Evolutionary conservation across 208 protist species (phyloP), one percentile per base, ranked within the genome.

Genomic region (Leishmania martiniquensis): DNA sequence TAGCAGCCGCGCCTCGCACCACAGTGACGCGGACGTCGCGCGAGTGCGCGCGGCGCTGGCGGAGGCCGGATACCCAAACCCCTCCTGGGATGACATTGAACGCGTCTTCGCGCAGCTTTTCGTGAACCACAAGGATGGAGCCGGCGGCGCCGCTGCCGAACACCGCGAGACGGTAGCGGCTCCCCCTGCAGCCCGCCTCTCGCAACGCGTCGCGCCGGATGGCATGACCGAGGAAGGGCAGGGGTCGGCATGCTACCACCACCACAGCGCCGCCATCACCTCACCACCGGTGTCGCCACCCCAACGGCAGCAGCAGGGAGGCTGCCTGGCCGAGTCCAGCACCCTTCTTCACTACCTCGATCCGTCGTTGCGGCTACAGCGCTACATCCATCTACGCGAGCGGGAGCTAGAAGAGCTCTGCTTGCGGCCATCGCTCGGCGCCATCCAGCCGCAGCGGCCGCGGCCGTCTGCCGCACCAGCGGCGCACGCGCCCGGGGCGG

Each of bases 331-430:
- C 15, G 77, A 77, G 2, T 7, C 47, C 6, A 49, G 63, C 52
- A 42, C 54, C 59, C 72, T 67, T 72, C 83, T 65, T 47, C 75
- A 66, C 45, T 83, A 88, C 77, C 73, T 93, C 29, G 82, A 80
- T 15, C 91, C 88, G 44, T 78, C 88, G 12, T 76, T 76, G 37
- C 85, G 91, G 4, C 82, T 95, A 51, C 82, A 93, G 73, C 87
- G 88, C 4, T 89, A 95, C 77, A 81, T 93, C 45, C 84, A 84
- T 44, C 80, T 81, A 7, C 89, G 90, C 42, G 89, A 95, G 70
- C 82, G 78, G 15, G 84, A 80, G 55, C 83, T 95, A 47, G 85
- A 78, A 57, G 78, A 75, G 29, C 79, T 87, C 65, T 82, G 74
- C 22, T 52, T 77, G 66, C 81, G 52, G 0, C 80, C 73, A 9